Evolutionary conservation across 2,329 filamentous ascomycete genomes (phyloP).

Genomic region (Fusarium sp.): DNA sequence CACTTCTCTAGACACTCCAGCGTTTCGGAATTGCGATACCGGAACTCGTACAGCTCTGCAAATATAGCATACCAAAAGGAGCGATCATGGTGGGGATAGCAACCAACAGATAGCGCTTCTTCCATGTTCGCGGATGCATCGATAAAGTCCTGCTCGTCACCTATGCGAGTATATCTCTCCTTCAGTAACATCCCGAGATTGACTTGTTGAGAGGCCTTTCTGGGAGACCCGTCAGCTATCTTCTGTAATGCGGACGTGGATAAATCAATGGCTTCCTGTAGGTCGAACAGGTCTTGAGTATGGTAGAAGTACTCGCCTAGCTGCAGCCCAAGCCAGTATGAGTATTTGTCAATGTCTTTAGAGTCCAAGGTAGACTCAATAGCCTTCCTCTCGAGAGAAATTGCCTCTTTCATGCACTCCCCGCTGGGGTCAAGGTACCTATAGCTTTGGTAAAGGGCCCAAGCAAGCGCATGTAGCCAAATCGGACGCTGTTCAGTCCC

Average conservation of each 20-base stretch:
- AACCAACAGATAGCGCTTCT: neutral
- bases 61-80: neutral
- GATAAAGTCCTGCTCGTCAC: neutral
- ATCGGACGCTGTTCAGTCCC: neutral
- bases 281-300: neutral
- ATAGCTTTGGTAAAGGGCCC: neutral
- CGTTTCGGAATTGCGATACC: rapidly evolving
- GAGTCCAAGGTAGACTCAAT: neutral
- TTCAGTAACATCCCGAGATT: neutral
- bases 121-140: neutral
- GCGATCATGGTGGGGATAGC: neutral
- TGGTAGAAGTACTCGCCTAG: neutral
- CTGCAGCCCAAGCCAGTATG: neutral
- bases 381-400: neutral
- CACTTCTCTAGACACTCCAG: neutral
- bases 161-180: neutral
- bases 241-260: neutral
- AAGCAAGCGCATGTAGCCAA: neutral
- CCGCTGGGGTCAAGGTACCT: neutral
- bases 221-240: rapidly evolving
- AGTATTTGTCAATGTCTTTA: neutral
- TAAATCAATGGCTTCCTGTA: neutral
- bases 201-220: rapidly evolving
- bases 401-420: neutral
- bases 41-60: neutral